Evolutionary conservation across 495 filamentous ascomycete species (phyloP), one percentile per base, ranked within the genome.

Genomic region (Podospora pseudocomata): DNA sequence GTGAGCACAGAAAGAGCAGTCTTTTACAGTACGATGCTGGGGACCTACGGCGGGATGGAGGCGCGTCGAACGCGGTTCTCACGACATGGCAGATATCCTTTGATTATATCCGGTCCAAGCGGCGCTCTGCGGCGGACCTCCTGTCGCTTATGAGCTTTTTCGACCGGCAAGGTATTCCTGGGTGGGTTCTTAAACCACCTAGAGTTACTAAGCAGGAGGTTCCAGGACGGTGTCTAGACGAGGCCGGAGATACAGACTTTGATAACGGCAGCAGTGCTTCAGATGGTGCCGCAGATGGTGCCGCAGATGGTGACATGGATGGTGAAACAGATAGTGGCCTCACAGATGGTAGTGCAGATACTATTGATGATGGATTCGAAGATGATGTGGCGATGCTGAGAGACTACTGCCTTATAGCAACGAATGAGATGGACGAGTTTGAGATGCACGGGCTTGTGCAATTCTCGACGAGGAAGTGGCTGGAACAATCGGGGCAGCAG

Each of bases 361-460:
- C 18, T 1, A 57, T 1, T n/a, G 54, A 57, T 18, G 5, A 57
- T 18, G 16, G 4, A n/a, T 57, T 57, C 20, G 54, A 57, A 11
- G 54, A 57, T 18, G 54, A 57, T 23, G 54, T 57, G n/a, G 53
- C 61, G 26, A 76, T 71, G 18, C 72, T 86, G 32, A 65, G 73
- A 68, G 73, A 78, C 62, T 84, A 78, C 72, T 80, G 74, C 55
- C 80, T 85, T n/a, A 75, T 85, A 65, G 70, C 72, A 15, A n/a
- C 69, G n/a, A 68, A 60, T 39, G 61, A 65, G n/a, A 30, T 28
- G 6, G 64, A 67, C 56, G 20, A 66, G 67, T 80, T 80, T 13
- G 70, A 77, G 23, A 71, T 85, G 66, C 81, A 84, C 73, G 72
- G 80, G 49, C 71, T 84, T 11, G 80, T 85, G 26, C 81, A 84